A percentile compares a stretch with the other conserved stretches of the same genome.
Conservation (phyloP, 371 early-diverging fungal species). For the Rhizopus delemar region DNA sequence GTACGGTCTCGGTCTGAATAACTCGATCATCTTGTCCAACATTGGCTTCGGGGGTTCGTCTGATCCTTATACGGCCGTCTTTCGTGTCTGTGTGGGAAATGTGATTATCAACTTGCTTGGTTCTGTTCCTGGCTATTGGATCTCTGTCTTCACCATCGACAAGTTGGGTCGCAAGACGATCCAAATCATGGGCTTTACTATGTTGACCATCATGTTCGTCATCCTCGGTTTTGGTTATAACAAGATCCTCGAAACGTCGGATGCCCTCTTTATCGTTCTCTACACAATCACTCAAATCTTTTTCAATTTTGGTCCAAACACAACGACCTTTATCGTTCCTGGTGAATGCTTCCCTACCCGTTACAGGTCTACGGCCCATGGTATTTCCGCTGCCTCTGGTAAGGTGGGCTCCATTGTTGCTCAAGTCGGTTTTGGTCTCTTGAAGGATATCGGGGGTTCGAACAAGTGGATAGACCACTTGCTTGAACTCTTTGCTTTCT, state of each 20-base stretch:
- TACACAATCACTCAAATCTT: conserved; percentile 24
- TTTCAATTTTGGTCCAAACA: conserved; percentile 67
- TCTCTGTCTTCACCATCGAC: conserved; percentile 81
- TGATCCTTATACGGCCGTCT: conserved; percentile 57
- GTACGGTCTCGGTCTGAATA: conserved; percentile 86
- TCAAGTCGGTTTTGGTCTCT: conserved; percentile 70
- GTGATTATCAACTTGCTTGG: conserved; percentile 80
- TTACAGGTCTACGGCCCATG: conserved; percentile 83
- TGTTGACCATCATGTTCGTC: conserved; percentile 49
- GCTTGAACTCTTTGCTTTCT: conserved; percentile 72
- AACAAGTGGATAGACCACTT: conserved; percentile 67
- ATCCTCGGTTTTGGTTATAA: conserved; percentile 52
- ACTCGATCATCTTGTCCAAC: conserved; percentile 61
- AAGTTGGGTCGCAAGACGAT: conserved; percentile 81
- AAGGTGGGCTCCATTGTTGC: conserved; percentile 86
- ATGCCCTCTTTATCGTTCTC: conserved; percentile 61
- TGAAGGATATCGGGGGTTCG: conserved; percentile 70
- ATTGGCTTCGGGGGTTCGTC: conserved; percentile 67
- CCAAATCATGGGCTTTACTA: conserved; percentile 71
- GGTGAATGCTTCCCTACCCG: conserved; percentile 89
- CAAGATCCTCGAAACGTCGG: conserved; percentile 50
- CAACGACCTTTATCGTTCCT: conserved; percentile 86
- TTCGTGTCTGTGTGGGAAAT: conserved; percentile 66
- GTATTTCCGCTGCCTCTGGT: conserved; percentile 86
- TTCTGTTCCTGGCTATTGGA: conserved; percentile 86